phyloP scores from a whole-genome alignment of 1,284 basidiomycete genomes.

The Moniliophthora roreri region DNA sequence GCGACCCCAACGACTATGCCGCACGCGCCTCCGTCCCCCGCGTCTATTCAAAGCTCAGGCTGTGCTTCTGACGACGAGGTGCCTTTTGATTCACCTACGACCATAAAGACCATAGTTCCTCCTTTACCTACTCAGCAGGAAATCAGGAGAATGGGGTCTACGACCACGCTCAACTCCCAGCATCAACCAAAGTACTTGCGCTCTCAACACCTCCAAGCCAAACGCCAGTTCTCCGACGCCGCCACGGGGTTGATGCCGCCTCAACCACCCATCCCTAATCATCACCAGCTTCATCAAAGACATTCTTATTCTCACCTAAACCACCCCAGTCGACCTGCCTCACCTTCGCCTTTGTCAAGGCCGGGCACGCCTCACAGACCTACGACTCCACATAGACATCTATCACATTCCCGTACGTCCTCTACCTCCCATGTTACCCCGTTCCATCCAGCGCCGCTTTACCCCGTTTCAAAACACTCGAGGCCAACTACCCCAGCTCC shows the following conservation, averaged over 20 bases:
- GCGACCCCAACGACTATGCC: not conserved
- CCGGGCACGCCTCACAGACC: too few relatives aligned
- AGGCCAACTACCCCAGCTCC: not conserved
- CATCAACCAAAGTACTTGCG: conserved; percentile 1
- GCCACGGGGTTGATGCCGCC: not conserved
- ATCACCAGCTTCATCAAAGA: not conserved
- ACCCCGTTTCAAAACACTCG: not conserved
- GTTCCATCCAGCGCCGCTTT: not conserved
- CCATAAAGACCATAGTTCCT: not conserved
- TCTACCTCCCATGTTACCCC: not conserved
- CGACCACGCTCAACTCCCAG: not conserved
- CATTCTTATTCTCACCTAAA: too few relatives aligned
- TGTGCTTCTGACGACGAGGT: too few relatives aligned
- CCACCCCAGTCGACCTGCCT: too few relatives aligned
- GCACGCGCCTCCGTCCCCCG: not conserved
- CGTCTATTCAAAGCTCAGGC: too few relatives aligned
- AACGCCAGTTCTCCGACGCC: not conserved
- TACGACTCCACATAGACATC: too few relatives aligned
- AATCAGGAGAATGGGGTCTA: not conserved
- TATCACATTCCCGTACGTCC: too few relatives aligned
- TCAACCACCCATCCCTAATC: too few relatives aligned
- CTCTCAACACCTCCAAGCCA: not conserved
- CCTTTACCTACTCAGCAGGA: not conserved
- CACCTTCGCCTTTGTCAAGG: too few relatives aligned
- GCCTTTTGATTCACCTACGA: too few relatives aligned